Evolutionary conservation across 2,329 filamentous ascomycete genomes (phyloP).

Genomic region (Scleromitrula shiraiana): DNA sequence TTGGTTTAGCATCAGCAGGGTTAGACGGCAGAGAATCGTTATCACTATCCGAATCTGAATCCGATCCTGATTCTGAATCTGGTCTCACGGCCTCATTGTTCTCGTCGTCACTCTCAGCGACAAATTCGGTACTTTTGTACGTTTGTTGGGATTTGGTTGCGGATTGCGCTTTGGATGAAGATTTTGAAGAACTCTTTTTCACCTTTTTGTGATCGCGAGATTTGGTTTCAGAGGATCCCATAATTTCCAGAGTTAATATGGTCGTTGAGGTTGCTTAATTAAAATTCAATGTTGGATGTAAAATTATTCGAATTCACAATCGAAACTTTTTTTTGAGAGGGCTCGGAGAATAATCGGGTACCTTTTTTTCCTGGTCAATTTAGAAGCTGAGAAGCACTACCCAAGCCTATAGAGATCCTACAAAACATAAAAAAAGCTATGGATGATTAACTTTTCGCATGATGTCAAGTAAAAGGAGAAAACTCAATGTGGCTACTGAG

Average conservation of each 20-base stretch:
- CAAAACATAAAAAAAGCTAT: background rate
- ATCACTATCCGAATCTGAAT: conserved; percentile 19
- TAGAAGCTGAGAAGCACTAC: background rate
- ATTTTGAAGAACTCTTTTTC: conserved; percentile 12
- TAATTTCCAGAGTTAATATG: conserved; percentile 9
- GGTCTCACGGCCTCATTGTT: conserved; percentile 13
- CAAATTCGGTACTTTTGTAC: conserved; percentile 25
- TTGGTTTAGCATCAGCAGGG: conserved; percentile 5
- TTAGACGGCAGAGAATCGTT: conserved; percentile 17
- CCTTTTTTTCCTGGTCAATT: conserved; percentile 12
- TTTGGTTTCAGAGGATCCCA: conserved; percentile 17
- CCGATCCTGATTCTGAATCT: conserved; percentile 13
- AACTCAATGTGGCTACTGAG: conserved; percentile 32
- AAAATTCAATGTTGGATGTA: background rate
- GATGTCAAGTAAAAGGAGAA: conserved; percentile 33
- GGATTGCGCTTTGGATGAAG: background rate
- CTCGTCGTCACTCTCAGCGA: conserved; percentile 26
- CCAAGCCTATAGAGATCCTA: background rate
- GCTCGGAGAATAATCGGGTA: conserved; percentile 11
- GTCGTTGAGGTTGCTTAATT: no score
- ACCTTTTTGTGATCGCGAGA: conserved; percentile 15
- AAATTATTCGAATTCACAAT: background rate
- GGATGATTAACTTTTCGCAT: background rate
- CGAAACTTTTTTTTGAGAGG: conserved; percentile 15
- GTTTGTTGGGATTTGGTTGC: conserved; percentile 3